Evolutionary conservation across 1,139 yeast genomes (phyloP), one percentile per base, ranked within the genome.

Genomic region (Pichia sorboxylosa): DNA sequence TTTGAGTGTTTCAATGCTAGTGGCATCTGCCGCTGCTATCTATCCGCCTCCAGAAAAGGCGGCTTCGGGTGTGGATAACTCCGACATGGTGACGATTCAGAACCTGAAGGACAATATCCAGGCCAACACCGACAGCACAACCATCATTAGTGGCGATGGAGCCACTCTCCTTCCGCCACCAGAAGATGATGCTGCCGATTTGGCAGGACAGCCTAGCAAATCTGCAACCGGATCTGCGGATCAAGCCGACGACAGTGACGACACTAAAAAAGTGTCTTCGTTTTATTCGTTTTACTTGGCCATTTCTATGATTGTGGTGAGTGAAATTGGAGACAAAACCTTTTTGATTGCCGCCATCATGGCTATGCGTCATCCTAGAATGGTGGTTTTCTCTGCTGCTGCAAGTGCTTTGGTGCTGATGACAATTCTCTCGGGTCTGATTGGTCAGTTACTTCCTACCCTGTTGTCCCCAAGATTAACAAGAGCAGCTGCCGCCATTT

Each of bases 251-350:
- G 27, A 7, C 16, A 11, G n/a, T 8, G 16, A 16, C 13, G 29
- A 32, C 3, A 27, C 23, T 20, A 38, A 39, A 16, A 28, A 38
- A 7, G 24, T 29, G n/a, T 31, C 31, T 6, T 30, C 35, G n/a
- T 37, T 41, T 19, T 31, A 34, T 28, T 30, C 40, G 4, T 37
- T 36, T n/a, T 40, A 41, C 24, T 27, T 40, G 23, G 30, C 43
- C 9, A 57, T 73, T 13, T 73, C 85, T 4, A 90, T 90, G 98
- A 90, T 90, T 51, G 61, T 83, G 27, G 82, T 85, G 19, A 82
- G 94, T 18, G 99, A 90, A 57, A 77, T 92, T 40, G 98, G 98
- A 36, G 99, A 90, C 57, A 92, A 90, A 61, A 90, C 99, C 0
- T 90, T 90, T 52, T 67, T 90, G 45, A 85, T 92, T 46, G 96